A percentile compares a stretch with the other conserved stretches of the same genome.
phyloP scores from a whole-genome alignment of 306 rosid genomes.

The Alnus rubra region DNA sequence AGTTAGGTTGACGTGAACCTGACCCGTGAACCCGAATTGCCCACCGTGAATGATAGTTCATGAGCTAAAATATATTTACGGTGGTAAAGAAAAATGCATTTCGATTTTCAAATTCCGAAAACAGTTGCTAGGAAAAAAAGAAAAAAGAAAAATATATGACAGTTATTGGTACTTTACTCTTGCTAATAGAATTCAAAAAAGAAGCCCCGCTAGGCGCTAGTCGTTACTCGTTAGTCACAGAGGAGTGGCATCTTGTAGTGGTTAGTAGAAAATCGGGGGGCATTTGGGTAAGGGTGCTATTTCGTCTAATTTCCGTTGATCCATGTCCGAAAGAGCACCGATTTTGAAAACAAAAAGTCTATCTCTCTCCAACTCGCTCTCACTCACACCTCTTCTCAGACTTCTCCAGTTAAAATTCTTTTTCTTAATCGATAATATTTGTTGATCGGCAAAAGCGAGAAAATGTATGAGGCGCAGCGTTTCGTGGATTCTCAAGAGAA shows the following conservation, averaged over 20 bases:
- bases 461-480: slow-evolving; percentile 66
- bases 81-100: no score
- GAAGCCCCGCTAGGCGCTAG: background rate
- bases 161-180: no score
- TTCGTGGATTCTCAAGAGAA: slow-evolving; percentile 62
- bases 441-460: background rate
- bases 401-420: background rate
- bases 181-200: no score
- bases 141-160: no score
- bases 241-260: background rate
- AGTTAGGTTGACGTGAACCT: no score
- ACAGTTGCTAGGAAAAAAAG: no score
- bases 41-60: no score
- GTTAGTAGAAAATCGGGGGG: slow-evolving; percentile 8
- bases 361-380: slow-evolving; percentile 11
- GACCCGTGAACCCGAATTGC: no score
- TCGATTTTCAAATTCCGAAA: no score
- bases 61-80: no score
- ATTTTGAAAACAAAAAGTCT: slow-evolving; percentile 37
- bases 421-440: background rate
- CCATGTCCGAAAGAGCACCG: slow-evolving; percentile 22
- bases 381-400: background rate
- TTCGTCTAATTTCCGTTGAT: background rate
- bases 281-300: slow-evolving; percentile 12
- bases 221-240: background rate